Evolutionary conservation across 2,329 filamentous ascomycete species (phyloP), one percentile per base, ranked within the genome.

Genomic region (Didymella sp.): DNA sequence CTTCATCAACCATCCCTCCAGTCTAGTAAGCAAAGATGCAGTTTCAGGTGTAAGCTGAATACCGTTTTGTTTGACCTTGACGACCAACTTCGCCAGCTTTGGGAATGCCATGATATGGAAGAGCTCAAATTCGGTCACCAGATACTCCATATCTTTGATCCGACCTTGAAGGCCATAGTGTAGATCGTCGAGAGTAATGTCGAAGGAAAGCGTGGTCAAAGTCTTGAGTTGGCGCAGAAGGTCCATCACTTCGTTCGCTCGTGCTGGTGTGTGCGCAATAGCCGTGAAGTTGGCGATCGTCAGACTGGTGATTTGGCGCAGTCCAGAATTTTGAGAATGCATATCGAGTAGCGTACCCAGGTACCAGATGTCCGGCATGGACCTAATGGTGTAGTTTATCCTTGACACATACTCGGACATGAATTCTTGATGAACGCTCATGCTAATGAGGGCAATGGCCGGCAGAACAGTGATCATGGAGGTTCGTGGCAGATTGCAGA

Each of bases 191-290:
- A 52, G 25, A 4, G 24, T 19, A 11, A 49, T 38, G 5, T 45
- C 46, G 8, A 41, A 11, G 6, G 11, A 6, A 17, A 40, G 11
- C 9, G 22, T 21, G 2, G 40, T 2, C 6, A 45, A 19, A 2
- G 1, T n/a, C 1, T 13, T 3, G 8, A 40, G 28, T 11, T 50
- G 24, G 22, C 19, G 15, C 5, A 45, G 13, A 25, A 40, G 33
- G 21, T 44, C 40, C 45, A 45, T 50, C 6, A 55, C 25, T n/a
- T 45, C 41, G 6, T 25, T 50, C 3, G 41, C 40, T 50, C 25
- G 31, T 15, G 40, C 30, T 15, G 33, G 33, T 2, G 31, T 25
- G 17, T 33, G 12, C 6, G 45, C 31, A 11, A 50, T 40, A 2
- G 12, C 5, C 9, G 31, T 41, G 31, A 45, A 55, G 12, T 41